These are phyloP conservation scores for Neopestalotiopsis rosae DNA, from an alignment of 2,329 filamentous ascomycete species.

Conservation along the genomic window DNA sequence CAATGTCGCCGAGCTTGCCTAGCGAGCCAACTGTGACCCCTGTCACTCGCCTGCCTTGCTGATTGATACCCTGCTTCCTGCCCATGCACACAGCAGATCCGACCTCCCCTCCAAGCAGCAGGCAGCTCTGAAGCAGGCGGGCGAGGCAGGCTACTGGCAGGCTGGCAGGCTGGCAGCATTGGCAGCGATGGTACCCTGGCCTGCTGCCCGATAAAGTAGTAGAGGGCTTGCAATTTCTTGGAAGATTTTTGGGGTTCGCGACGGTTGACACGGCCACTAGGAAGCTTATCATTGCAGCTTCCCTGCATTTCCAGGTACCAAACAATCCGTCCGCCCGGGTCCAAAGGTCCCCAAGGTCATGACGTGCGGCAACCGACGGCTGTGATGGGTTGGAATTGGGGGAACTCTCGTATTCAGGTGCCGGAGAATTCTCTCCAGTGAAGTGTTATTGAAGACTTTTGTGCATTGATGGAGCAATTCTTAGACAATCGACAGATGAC, in stretches of 20 bases:
- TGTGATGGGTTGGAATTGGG: not conserved
- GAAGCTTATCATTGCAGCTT: not conserved
- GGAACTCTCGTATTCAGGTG: not conserved
- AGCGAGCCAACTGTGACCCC: not conserved
- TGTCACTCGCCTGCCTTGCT: not conserved
- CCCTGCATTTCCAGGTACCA: conserved; percentile 1
- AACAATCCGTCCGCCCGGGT: not conserved
- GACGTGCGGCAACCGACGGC: not conserved
- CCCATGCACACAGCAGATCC: conserved; percentile 1
- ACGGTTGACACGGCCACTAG: not conserved
- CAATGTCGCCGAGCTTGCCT: not conserved
- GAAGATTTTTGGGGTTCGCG: not conserved
- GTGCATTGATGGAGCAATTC: too few relatives aligned
- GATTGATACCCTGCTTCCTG: not conserved
- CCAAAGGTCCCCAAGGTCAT: not conserved
- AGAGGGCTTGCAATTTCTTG: not conserved
- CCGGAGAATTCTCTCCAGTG: not conserved
- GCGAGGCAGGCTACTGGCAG: too few relatives aligned
- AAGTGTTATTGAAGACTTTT: too few relatives aligned
- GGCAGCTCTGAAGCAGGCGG: too few relatives aligned
- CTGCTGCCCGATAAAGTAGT: not conserved
- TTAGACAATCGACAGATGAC: too few relatives aligned
- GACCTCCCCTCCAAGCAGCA: not conserved
- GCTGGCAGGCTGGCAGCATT: too few relatives aligned
- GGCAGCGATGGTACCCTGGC: not conserved